These are phyloP conservation scores for Boletus tylopilopsis DNA, from an alignment of 768 basidiomycete species.

Conservation along the genomic window DNA sequence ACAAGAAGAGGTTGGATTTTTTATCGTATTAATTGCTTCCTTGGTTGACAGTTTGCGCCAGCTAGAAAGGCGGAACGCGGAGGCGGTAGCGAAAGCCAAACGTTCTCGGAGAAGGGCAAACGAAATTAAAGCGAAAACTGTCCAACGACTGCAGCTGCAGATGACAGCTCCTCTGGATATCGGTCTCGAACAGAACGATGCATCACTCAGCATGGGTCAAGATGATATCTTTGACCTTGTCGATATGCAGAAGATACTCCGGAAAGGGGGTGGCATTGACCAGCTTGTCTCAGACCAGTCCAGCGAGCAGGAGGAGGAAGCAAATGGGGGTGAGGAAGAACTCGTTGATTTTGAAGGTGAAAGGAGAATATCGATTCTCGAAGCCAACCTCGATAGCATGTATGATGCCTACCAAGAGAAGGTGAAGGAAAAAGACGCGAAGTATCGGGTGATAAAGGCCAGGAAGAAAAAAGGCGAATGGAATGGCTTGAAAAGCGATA, in stretches of 20 bases:
- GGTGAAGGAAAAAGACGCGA: slow-evolving; percentile 79
- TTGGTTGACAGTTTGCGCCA: slow-evolving; percentile 30
- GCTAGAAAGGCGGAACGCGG: slow-evolving; percentile 81
- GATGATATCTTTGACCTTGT: slow-evolving; percentile 88
- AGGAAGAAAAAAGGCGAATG: slow-evolving; percentile 76
- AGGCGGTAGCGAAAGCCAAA: slow-evolving; percentile 68
- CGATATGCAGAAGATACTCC: slow-evolving; percentile 47
- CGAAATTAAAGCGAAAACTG: slow-evolving; percentile 81
- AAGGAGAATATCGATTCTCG: slow-evolving; percentile 56
- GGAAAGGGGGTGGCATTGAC: slow-evolving; percentile 38
- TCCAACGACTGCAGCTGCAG: slow-evolving; percentile 92
- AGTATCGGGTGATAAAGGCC: slow-evolving; percentile 79
- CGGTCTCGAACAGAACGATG: slow-evolving; percentile 80
- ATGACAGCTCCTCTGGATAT: slow-evolving; percentile 99
- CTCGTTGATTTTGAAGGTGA: slow-evolving; percentile 66
- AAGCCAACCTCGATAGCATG: slow-evolving; percentile 83
- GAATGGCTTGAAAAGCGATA: slow-evolving; percentile 62
- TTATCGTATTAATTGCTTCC: neutral
- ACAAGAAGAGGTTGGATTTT: slow-evolving; percentile 69
- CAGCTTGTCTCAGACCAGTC: slow-evolving; percentile 38
- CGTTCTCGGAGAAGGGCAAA: slow-evolving; percentile 82
- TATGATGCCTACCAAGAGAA: slow-evolving; percentile 85
- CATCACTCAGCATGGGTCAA: slow-evolving; percentile 66
- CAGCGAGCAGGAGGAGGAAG: slow-evolving; percentile 42
- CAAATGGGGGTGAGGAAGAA: slow-evolving; percentile 37